These are phyloP conservation scores for Boletus rubescentipes DNA, from an alignment of 768 basidiomycete species.

Conservation along the genomic window DNA sequence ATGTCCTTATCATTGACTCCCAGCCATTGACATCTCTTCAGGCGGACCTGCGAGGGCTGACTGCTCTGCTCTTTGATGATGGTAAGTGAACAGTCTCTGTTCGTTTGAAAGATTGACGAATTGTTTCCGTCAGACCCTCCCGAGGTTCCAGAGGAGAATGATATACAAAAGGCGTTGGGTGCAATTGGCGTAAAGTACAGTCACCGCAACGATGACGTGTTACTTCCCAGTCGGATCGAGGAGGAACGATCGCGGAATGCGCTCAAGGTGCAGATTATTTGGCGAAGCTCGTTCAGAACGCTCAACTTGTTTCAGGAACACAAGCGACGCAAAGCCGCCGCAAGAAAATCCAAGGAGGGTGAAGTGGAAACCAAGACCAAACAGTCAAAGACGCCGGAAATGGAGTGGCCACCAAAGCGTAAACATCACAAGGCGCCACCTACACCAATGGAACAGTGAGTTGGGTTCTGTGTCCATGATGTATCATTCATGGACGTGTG, in stretches of 20 bases:
- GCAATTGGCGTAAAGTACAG: constrained; percentile 68
- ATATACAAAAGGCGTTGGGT: constrained; percentile 55
- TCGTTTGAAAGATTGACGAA: not conserved
- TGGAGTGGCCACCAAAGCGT: constrained; percentile 65
- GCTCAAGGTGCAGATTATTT: constrained; percentile 41
- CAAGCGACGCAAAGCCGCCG: constrained; percentile 23
- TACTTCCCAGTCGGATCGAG: constrained; percentile 67
- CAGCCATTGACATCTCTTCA: constrained; percentile 21
- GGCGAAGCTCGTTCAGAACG: not conserved
- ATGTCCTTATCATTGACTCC: not conserved
- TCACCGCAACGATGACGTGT: constrained; percentile 71
- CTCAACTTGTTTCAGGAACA: constrained; percentile 24
- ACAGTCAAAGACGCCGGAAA: constrained; percentile 34
- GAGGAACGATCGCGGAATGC: constrained; percentile 57
- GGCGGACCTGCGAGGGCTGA: constrained; percentile 59
- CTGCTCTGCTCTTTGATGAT: constrained; percentile 69
- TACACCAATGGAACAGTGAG: constrained; percentile 53
- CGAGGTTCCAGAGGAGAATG: constrained; percentile 42
- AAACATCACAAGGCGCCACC: constrained; percentile 51
- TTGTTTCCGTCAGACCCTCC: constrained; percentile 36
- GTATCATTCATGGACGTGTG: not conserved
- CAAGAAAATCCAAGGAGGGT: constrained; percentile 22
- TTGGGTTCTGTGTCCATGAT: constrained; percentile 1
- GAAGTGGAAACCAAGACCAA: constrained; percentile 5
- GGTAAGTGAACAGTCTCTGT: constrained; percentile 35